Base-by-base conservation (phyloP, 768 basidiomycete species). In the Phlebiopsis flavidoalba region DNA sequence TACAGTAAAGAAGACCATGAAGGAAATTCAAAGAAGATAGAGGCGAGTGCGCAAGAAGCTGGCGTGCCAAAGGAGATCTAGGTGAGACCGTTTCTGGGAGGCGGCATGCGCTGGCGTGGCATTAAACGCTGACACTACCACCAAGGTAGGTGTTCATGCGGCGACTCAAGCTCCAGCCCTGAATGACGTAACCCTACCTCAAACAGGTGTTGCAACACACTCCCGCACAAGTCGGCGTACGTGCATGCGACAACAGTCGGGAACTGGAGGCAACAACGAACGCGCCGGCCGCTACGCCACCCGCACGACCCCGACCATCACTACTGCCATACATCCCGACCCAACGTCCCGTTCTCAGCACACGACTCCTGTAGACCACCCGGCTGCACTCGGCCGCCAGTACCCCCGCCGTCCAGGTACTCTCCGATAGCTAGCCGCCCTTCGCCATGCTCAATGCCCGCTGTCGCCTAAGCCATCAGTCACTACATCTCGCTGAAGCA, bases 21-120 rank as follows among this genome's bases (percentile, higher is more conserved):
- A 96, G 78, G 95, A 99, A 77, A 99, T 99, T 45, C 93, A 96
- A n/a, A 70, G 96, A 98, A 73, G 97, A 99, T n/a, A 67, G 97
- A 99, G 70, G 93, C 96, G 73, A 83, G 78, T n/a, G 64, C 82
- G 89, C 63, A 95, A 93, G 79, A 90, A 87, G 73, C 64, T 66
- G 31, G 79, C 79, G n/a, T 0, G 74, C n/a, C 76, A 7, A 88
- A 87, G 71, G 85, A 90, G 64, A 84, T n/a, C n/a, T n/a, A 79
- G 57, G n/a, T n/a, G 77, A 76, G 59, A 68, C 78, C 57, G 80
- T 80, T n/a, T n/a, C n/a, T n/a, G n/a, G 8, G 75, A 83, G 12
- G 77, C 81, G 21, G 80, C 81, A 43, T n/a, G 77, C 83, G 8
- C 83, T n/a, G 88, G 69, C 80, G 91, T 56, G 88, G n/a, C 80